These are phyloP conservation scores for Zopfochytrium polystomum DNA, from an alignment of 371 early-diverging fungal species.

Conservation along the genomic window DNA sequence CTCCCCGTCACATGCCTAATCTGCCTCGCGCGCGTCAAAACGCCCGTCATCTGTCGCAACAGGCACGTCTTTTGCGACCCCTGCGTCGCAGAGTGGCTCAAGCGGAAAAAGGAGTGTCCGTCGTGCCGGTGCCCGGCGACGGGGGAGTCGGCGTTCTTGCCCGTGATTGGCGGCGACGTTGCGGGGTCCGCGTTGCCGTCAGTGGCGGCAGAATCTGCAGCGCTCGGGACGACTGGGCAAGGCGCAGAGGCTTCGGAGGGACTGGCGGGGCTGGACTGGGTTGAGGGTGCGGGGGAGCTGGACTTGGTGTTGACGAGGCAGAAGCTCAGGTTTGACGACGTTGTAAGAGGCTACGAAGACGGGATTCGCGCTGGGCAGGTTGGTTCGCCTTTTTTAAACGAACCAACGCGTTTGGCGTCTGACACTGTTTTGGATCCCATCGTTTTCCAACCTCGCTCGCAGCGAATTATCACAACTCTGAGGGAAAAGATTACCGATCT, in stretches of 20 bases:
- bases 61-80: not conserved
- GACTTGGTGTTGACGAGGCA: too few species aligned
- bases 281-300: too few species aligned
- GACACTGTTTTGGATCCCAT: too few species aligned
- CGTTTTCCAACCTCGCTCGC: too few species aligned
- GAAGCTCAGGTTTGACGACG: too few species aligned
- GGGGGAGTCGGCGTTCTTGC: not conserved
- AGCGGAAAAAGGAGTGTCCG: slow-evolving; percentile 5
- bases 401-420: too few species aligned
- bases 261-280: too few species aligned
- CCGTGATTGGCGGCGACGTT: slow-evolving; percentile 3
- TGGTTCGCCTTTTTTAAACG: too few species aligned
- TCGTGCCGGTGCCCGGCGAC: not conserved
- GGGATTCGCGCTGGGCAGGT: too few species aligned
- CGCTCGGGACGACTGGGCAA: not conserved
- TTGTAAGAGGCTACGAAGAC: too few species aligned
- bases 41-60: slow-evolving; percentile 13
- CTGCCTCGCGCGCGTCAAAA: slow-evolving; percentile 2
- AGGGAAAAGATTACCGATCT: too few species aligned
- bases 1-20: slow-evolving; percentile 11
- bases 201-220: not conserved
- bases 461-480: too few species aligned
- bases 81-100: slow-evolving; percentile 8
- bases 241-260: not conserved
- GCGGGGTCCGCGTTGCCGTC: not conserved